Base-by-base conservation (phyloP, 2,329 filamentous ascomycete genomes). In the Capronia americana region DNA sequence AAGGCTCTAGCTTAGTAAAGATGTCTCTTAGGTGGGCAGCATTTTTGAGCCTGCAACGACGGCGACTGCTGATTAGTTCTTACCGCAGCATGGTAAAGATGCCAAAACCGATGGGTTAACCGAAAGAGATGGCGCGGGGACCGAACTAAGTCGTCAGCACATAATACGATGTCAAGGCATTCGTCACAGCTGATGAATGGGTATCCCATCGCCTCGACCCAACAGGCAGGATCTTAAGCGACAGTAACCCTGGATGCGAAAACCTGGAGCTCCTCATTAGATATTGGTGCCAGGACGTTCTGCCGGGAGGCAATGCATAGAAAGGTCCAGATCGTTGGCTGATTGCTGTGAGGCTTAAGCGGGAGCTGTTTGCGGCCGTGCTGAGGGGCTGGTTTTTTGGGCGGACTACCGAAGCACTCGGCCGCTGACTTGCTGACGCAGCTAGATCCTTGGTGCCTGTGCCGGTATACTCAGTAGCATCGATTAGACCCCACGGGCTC, bases 371-470 rank as follows among this genome's bases (percentile, higher is more conserved):
- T 20, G 20, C 17, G 48, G 23, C 1, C 10, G 8, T 53, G 20
- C 48, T 23, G 53, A 30, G 53, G 53, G 53, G 53, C 53, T 32
- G 26, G 48, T 17, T 55, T 55, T 55, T 34, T 5, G 53, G 24
- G 8, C 51, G 23, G 6, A 17, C 28, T 11, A 8, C 23, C 24
- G n/a, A 28, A 32, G 17, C 28, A 12, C 28, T 24, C 20, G 10
- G 24, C 26, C 4, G 53, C 53, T 32, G 53, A 55, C 53, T 30
- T 34, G 53, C 53, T 55, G 53, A 55, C 53, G 28, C 26, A 55
- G 8, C 14, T 34, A 55, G 53, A 55, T 55, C 26, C 53, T 55
- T 55, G 23, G 24, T 34, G 26, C 53, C 48, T 51, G 2, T 14
- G 10, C 4, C 32, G 11, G 23, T 53, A 53, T 28, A 53, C 4